Evolutionary conservation across 768 basidiomycete species (phyloP), one percentile per base, ranked within the genome.

Genomic region (Rhizopogon salebrosus): DNA sequence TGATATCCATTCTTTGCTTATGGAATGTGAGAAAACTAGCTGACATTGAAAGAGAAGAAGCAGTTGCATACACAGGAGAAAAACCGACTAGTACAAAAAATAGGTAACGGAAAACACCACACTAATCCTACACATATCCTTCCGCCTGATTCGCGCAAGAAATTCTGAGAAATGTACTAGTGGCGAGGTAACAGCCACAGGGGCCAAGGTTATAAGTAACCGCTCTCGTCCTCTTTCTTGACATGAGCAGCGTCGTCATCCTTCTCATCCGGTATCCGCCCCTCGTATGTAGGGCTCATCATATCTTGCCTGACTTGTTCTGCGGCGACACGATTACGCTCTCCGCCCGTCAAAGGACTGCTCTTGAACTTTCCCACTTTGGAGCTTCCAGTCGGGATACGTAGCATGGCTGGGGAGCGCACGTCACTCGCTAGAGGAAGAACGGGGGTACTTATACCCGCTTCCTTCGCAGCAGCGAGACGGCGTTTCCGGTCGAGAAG

Each of bases 311-410:
- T 74, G 27, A 81, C 68, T 61, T 73, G 69, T 61, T 80, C 80
- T 13, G 81, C 78, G 31, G 79, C 72, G n/a, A 78, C 74, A 4
- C 75, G 75, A 7, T 58, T 62, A 40, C 71, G 63, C 48, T 76
- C 76, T 23, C 67, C 69, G 31, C 77, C 75, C 20, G 72, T 78
- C 29, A 87, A 69, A 29, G 85, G 87, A 61, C 80, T 88, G 61
- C 87, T 89, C 80, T 89, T 89, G 70, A 88, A 90, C 54, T 79
- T 74, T 57, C 60, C 61, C 22, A 81, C 82, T 61, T 82, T 85
- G 48, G 57, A 50, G 35, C 61, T 49, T 16, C 53, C 52, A 18
- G 55, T 51, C 31, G 50, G 35, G 39, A 57, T n/a, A 48, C 68
- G 61, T 16, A 22, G 7, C 40, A 51, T 9, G 1, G 35, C 20